Conservation (phyloP, 768 basidiomycete species). For the Tulasnella sp. region DNA sequence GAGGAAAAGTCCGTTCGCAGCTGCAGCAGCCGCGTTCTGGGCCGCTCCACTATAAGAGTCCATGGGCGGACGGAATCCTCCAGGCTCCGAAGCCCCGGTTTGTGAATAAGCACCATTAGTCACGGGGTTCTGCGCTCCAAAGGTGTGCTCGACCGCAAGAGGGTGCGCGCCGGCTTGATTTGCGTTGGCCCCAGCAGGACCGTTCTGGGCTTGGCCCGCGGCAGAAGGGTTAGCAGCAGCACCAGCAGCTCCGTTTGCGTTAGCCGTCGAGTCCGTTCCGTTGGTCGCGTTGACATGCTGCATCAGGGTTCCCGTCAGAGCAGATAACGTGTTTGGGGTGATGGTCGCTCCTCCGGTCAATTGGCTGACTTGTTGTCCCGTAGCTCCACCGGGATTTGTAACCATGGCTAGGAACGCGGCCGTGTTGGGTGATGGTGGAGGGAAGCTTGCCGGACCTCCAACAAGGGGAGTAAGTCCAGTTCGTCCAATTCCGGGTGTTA, state of each 20-base stretch:
- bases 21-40: constrained; percentile 64
- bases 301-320: constrained; percentile 78
- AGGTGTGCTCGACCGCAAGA: constrained; percentile 3
- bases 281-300: constrained; percentile 1
- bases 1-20: constrained; percentile 91
- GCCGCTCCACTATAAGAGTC: constrained; percentile 45
- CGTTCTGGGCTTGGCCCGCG: constrained; percentile 38
- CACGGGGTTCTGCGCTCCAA: constrained; percentile 34
- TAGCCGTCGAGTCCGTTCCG: background rate
- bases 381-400: constrained; percentile 55
- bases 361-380: constrained; percentile 37
- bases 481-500: constrained; percentile 65
- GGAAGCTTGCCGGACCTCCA: constrained; percentile 73
- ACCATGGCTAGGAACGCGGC: constrained; percentile 93
- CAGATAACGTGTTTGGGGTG: constrained; percentile 74
- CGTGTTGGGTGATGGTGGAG: constrained; percentile 84
- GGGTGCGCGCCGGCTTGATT: constrained; percentile 43
- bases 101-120: background rate
- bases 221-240: constrained; percentile 2
- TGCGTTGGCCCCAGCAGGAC: constrained; percentile 36
- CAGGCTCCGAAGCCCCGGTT: constrained; percentile 6
- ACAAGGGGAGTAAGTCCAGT: constrained; percentile 85
- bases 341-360: constrained; percentile 51
- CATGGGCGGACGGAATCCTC: constrained; percentile 16
- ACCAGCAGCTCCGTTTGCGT: background rate